Percentiles rank a stretch among this genome's conserved stretches.
Evolutionary conservation across 2,329 filamentous ascomycete species (phyloP).

Genomic region (Elsinoe ampelina): DNA sequence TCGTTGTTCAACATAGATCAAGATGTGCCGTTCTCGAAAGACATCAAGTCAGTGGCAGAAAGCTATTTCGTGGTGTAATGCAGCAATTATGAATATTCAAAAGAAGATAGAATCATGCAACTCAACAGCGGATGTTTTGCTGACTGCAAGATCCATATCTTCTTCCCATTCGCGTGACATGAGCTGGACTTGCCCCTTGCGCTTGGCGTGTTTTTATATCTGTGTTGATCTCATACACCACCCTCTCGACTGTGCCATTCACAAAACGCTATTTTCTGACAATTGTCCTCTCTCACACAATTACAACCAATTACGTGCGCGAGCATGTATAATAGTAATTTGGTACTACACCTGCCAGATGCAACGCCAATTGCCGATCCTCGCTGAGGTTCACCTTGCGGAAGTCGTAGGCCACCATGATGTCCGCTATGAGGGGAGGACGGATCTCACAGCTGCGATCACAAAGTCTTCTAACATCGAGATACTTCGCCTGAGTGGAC

Average conservation of each 20-base stretch:
- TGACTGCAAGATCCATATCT: background rate
- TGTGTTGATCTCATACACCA: too few species aligned
- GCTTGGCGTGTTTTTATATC: background rate
- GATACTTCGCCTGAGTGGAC: constrained; percentile 70
- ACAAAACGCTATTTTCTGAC: too few species aligned
- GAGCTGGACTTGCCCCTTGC: background rate
- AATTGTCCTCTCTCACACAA: too few species aligned
- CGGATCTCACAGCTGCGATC: constrained; percentile 72
- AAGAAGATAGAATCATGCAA: background rate
- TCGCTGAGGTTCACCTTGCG: constrained; percentile 50
- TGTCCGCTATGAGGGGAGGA: constrained; percentile 69
- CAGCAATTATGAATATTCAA: background rate
- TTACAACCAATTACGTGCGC: background rate
- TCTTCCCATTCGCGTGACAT: background rate
- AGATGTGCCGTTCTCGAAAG: constrained; percentile 73
- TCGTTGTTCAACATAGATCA: constrained; percentile 65
- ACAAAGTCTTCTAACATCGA: constrained; percentile 59
- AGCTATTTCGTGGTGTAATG: constrained; percentile 64
- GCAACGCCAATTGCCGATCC: constrained; percentile 13
- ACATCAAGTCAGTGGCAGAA: constrained; percentile 67
- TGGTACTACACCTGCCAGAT: background rate
- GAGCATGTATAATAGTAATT: background rate
- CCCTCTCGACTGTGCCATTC: too few species aligned
- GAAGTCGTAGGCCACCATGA: constrained; percentile 47
- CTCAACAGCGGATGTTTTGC: background rate